Conservation (phyloP, 106 monocot genomes). For the Cymbidium sinense region DNA sequence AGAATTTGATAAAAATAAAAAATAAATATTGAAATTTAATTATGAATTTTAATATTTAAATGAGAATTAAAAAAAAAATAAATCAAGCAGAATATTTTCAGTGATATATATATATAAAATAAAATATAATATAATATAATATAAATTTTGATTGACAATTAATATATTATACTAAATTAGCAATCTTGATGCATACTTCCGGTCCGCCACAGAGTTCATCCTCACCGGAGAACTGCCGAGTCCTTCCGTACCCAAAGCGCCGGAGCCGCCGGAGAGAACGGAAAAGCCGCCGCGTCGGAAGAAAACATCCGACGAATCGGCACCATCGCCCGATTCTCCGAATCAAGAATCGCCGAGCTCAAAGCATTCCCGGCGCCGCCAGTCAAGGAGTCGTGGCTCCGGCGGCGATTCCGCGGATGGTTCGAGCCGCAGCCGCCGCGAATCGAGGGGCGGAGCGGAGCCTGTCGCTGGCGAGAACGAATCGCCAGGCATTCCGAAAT, state of each 20-base stretch:
- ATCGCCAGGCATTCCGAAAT: not conserved
- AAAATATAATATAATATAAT: too few relatives aligned
- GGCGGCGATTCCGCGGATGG: not conserved
- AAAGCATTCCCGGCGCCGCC: not conserved
- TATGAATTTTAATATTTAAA: too few relatives aligned
- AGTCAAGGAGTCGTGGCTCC: not conserved
- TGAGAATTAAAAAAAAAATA: too few relatives aligned
- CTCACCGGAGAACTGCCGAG: not conserved
- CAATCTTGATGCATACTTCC: too few relatives aligned
- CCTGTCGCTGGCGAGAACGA: not conserved
- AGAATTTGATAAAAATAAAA: too few relatives aligned
- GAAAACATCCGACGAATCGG: not conserved
- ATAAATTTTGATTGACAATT: too few relatives aligned
- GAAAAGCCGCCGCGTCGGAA: slow-evolving; percentile 6
- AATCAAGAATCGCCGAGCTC: not conserved
- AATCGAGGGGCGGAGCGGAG: too few relatives aligned
- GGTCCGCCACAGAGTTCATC: not conserved
- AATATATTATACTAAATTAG: too few relatives aligned
- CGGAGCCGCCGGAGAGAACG: not conserved
- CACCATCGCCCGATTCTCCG: not conserved
- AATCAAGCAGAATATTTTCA: too few relatives aligned
- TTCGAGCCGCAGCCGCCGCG: not conserved
- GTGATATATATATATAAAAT: too few relatives aligned
- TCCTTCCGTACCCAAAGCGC: not conserved
- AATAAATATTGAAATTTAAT: too few relatives aligned